These are phyloP conservation scores for Mimosa pudica DNA, from an alignment of 306 rosid genomes.

Conservation along the genomic window DNA sequence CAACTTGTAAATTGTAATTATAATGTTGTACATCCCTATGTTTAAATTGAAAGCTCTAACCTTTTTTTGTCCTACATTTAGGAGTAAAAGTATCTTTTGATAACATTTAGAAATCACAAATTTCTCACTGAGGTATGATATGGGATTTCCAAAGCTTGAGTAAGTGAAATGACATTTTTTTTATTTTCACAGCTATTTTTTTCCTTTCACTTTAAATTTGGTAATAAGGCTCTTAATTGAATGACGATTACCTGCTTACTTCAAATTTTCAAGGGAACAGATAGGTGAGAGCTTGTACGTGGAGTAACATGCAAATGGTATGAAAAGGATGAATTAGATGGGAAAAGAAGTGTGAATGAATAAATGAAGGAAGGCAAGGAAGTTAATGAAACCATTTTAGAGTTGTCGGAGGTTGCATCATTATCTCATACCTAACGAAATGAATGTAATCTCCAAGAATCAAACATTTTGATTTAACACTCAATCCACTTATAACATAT, in stretches of 20 bases:
- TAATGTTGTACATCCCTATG: too few species aligned
- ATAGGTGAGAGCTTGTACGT: neutral
- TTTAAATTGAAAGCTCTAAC: too few species aligned
- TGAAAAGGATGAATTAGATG: slow-evolving; percentile 13
- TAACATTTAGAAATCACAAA: too few species aligned
- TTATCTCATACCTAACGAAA: slow-evolving; percentile 37
- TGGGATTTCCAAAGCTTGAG: too few species aligned
- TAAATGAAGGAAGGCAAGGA: slow-evolving; percentile 27
- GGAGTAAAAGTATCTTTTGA: too few species aligned
- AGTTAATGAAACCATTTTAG: slow-evolving; percentile 21
- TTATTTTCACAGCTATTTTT: too few species aligned
- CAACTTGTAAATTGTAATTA: too few species aligned
- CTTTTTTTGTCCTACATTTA: too few species aligned
- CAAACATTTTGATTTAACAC: slow-evolving; percentile 35
- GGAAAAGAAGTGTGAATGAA: slow-evolving; percentile 22
- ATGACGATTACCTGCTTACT: too few species aligned
- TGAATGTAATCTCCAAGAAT: slow-evolving; percentile 27
- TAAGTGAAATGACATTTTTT: too few species aligned
- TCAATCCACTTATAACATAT: slow-evolving; percentile 27
- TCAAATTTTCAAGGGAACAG: neutral
- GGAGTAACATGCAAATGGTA: neutral
- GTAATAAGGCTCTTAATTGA: neutral
- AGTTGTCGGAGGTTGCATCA: slow-evolving; percentile 42
- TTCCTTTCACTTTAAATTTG: too few species aligned
- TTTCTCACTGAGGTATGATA: too few species aligned